A percentile compares a stretch with the other conserved stretches of the same genome.
These are phyloP conservation scores for Oryza rufipogon DNA, from an alignment of 176 grass and related monocot genomes.

Conservation along the genomic window DNA sequence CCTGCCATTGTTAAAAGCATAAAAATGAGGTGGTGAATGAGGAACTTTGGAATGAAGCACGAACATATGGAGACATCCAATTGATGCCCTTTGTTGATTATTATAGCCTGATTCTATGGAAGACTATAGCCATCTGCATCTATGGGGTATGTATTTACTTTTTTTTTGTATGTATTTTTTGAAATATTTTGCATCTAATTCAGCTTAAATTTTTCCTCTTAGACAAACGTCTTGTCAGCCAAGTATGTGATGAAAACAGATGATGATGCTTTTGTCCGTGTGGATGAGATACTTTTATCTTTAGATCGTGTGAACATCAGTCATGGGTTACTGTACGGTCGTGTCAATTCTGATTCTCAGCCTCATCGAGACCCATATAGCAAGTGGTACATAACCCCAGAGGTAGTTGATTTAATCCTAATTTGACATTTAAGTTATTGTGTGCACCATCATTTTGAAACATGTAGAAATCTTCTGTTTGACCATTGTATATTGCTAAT, in stretches of 20 bases:
- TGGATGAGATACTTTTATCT: conserved; percentile 87
- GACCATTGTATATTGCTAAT: background rate
- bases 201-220: conserved; percentile 30
- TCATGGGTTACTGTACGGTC: conserved; percentile 80
- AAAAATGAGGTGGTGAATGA: conserved; percentile 96
- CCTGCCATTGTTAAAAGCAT: conserved; percentile 60
- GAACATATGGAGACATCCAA: conserved; percentile 91
- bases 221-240: conserved; percentile 82
- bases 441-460: conserved; percentile 3
- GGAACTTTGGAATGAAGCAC: conserved; percentile 94
- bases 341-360: conserved; percentile 87
- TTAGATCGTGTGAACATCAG: conserved; percentile 64
- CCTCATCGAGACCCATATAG: conserved; percentile 94
- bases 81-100: conserved; percentile 99
- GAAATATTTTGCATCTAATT: background rate
- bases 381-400: conserved; percentile 92
- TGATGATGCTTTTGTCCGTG: conserved; percentile 98
- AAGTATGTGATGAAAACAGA: conserved; percentile 99
- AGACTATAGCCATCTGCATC: conserved; percentile 96
- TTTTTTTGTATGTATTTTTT: background rate
- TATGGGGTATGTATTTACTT: conserved; percentile 68
- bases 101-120: conserved; percentile 97
- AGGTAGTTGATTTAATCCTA: conserved; percentile 61
- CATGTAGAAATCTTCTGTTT: background rate
- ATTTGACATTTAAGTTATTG: background rate